Evolutionary conservation across 306 rosid genomes (phyloP), one percentile per base, ranked within the genome.

Genomic region (Fragaria vesca): DNA sequence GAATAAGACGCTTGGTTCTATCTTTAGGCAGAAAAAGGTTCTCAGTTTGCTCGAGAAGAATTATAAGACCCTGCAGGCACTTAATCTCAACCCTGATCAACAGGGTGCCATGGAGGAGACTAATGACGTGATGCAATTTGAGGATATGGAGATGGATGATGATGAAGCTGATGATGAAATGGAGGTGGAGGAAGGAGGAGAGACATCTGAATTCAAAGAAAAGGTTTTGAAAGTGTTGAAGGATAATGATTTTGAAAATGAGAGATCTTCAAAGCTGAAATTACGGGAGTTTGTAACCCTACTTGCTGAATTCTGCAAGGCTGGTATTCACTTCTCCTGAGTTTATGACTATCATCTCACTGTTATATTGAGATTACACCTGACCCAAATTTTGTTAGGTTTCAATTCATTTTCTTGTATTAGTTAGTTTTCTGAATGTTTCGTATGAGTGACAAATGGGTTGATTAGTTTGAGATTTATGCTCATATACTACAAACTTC

Each of bases 1-100:
- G 92, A 95, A 95, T 87, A 95, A 95, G 71, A 95, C 97, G 8
- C 97, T 95, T 30, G 97, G 98, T 66, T 80, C 98, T 0, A 89
- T 87, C 75, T 95, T 92, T 57, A 89, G 95, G 90, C 97, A 92
- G 83, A 95, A 95, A 75, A 86, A 83, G 78, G 97, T 95, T 36
- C 76, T 94, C 34, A 75, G 88, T 28, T 58, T 92, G 87, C 92
- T 94, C 6, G 97, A 94, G 72, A 92, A 89, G 87, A 94, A 94
- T 72, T 92, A 89, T 86, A 87, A 90, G 79, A 94, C 92, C 0
- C 74, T 94, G 72, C 96, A 80, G 73, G 85, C 92, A 0, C 83
- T 91, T 21, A 79, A 86, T 74, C 83, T 87, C 21, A 65, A 85
- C 1, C 84, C 89, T n/a, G 66, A 85, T 2, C 87, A 76, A 75